These are phyloP conservation scores for Ogataea corticis DNA, from an alignment of 805 yeast species.

Conservation along the genomic window DNA sequence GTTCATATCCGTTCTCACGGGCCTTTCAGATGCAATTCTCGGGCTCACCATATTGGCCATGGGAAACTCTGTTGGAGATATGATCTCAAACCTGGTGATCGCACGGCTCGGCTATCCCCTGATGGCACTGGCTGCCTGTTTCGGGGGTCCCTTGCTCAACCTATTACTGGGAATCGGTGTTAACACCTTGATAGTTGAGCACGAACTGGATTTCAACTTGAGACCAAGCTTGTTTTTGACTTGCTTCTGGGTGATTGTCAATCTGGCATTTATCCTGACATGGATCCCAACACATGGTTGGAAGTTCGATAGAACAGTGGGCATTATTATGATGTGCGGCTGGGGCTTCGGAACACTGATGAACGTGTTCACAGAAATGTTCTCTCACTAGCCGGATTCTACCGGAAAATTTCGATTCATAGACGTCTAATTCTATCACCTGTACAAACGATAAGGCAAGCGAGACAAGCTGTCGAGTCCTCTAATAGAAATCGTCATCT, in stretches of 20 bases:
- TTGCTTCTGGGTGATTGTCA: constrained; percentile 40
- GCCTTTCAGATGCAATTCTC: constrained; percentile 72
- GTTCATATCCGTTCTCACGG: constrained; percentile 56
- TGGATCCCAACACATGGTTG: constrained; percentile 44
- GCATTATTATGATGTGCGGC: constrained; percentile 38
- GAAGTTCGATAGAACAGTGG: constrained; percentile 41
- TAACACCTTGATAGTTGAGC: constrained; percentile 55
- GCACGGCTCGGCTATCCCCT: constrained; percentile 80
- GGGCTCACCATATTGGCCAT: constrained; percentile 89
- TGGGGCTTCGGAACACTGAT: constrained; percentile 44
- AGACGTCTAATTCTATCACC: not conserved
- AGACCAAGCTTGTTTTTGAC: constrained; percentile 43
- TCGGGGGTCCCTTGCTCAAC: constrained; percentile 87
- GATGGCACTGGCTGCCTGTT: constrained; percentile 94
- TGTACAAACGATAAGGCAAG: constrained; percentile 22
- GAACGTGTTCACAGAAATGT: constrained; percentile 30
- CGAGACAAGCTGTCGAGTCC: constrained; percentile 37
- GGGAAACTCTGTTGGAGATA: constrained; percentile 91
- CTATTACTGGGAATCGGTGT: constrained; percentile 78
- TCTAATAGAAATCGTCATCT: constrained; percentile 48
- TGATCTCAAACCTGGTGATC: constrained; percentile 78
- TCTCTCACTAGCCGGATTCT: too few species aligned
- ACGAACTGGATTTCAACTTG: constrained; percentile 33
- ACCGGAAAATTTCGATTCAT: not conserved
- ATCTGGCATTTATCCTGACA: constrained; percentile 38